Percentiles rank a stretch among this genome's conserved stretches.
Evolutionary conservation across 2,329 filamentous ascomycete genomes (phyloP).

Genomic region (Beauveria sp.): DNA sequence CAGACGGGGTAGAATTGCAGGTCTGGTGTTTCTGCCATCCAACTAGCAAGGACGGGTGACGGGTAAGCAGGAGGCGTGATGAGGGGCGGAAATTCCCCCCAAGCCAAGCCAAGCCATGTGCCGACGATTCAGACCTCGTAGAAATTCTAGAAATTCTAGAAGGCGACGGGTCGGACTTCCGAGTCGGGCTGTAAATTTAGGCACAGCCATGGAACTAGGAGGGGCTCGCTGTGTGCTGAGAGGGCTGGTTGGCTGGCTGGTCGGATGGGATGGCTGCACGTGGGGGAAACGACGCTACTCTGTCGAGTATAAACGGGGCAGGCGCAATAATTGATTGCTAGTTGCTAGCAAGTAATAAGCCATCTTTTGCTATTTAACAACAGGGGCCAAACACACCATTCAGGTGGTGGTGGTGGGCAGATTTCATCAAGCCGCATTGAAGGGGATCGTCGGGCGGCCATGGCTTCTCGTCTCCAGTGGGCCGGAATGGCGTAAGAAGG

Average conservation of each 20-base stretch:
- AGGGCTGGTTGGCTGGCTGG: background rate
- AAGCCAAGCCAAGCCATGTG: background rate
- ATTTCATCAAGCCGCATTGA: background rate
- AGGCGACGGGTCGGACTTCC: background rate
- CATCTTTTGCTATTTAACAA: background rate
- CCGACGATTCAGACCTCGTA: no score
- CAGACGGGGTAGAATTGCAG: background rate
- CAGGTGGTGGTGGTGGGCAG: background rate
- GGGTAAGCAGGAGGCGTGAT: background rate
- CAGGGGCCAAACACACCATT: no score
- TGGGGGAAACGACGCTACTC: background rate
- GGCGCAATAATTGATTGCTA: no score
- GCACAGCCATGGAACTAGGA: background rate
- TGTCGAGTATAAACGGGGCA: background rate
- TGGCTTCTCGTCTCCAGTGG: background rate
- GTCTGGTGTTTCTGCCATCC: background rate
- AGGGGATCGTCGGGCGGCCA: background rate
- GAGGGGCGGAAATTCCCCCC: background rate
- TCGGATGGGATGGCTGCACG: background rate
- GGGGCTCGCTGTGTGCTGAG: background rate
- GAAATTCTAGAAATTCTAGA: constrained; percentile 1
- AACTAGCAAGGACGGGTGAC: background rate
- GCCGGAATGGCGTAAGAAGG: constrained; percentile 5
- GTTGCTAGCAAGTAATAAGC: background rate
- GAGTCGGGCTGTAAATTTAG: background rate